These are phyloP conservation scores for Diaporthe helianthi DNA, from an alignment of 2,329 filamentous ascomycete genomes.

Conservation along the genomic window DNA sequence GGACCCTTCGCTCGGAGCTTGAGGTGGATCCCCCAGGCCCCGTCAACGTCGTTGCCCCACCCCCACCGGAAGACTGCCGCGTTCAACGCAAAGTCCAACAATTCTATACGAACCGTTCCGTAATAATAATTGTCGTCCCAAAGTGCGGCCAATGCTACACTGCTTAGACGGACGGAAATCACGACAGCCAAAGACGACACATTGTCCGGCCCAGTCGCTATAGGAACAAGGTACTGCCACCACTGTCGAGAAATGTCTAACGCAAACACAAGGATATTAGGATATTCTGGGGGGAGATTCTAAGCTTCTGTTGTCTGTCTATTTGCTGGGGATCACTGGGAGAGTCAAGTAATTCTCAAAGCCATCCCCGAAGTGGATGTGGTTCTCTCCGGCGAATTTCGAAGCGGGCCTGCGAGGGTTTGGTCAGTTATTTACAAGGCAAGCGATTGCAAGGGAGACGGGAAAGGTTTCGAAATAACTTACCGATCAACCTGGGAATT, in stretches of 20 bases:
- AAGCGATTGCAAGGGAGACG: background rate
- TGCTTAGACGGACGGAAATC: background rate
- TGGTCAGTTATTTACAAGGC: background rate
- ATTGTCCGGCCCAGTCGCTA: background rate
- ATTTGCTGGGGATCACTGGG: conserved; percentile 54
- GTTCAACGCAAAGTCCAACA: background rate
- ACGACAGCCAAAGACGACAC: background rate
- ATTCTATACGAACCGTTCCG: conserved; percentile 9
- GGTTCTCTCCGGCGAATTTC: conserved; percentile 66
- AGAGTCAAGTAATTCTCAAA: conserved; percentile 59
- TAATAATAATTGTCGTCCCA: background rate
- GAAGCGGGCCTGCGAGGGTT: conserved; percentile 38
- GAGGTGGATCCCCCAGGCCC: too few relatives aligned
- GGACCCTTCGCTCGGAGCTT: background rate
- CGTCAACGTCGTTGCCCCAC: background rate
- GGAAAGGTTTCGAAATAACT: conserved; percentile 32
- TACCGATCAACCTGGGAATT: conserved; percentile 56
- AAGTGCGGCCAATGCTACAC: background rate
- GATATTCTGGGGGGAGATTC: background rate
- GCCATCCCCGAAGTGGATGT: conserved; percentile 58
- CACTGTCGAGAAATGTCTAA: background rate
- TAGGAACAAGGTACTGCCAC: background rate
- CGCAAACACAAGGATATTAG: background rate
- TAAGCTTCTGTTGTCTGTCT: background rate
- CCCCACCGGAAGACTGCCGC: background rate